These are phyloP conservation scores for Candida stauntonica DNA, from an alignment of 805 yeast species.

Conservation along the genomic window DNA sequence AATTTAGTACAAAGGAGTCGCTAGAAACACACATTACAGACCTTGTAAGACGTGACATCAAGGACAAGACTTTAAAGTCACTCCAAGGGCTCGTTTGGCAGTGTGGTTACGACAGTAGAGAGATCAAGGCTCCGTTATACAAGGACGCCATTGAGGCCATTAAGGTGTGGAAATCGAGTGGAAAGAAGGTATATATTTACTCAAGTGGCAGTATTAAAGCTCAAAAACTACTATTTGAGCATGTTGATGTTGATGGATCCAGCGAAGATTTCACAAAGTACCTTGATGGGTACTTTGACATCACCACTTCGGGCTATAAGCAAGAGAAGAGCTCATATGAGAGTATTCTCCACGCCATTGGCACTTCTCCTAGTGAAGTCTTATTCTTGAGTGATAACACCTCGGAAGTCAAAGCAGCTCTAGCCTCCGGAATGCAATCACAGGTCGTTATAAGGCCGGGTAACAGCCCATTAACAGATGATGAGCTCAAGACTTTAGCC, in stretches of 20 bases:
- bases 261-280: conserved; percentile 47
- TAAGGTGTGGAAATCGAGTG: conserved; percentile 32
- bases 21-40: conserved; percentile 46
- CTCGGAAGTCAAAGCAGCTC: conserved; percentile 72
- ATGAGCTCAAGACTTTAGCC: conserved; percentile 28
- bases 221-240: conserved; percentile 69
- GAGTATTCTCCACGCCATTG: conserved; percentile 45
- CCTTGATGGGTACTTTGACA: conserved; percentile 74
- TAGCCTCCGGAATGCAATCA: conserved; percentile 55
- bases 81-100: conserved; percentile 86
- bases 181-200: conserved; percentile 56
- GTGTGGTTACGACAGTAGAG: conserved; percentile 72
- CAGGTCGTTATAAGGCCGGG: conserved; percentile 70
- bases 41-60: conserved; percentile 63
- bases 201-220: conserved; percentile 90
- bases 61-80: conserved; percentile 70
- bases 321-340: conserved; percentile 51
- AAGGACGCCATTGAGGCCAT: conserved; percentile 64
- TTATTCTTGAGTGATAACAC: conserved; percentile 80
- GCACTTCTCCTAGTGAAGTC: conserved; percentile 31
- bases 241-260: conserved; percentile 43
- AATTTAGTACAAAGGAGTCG: too few species aligned
- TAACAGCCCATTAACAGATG: conserved; percentile 46
- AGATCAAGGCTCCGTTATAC: conserved; percentile 72
- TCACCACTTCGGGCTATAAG: conserved; percentile 78